phyloP scores from a whole-genome alignment of 2,329 filamentous ascomycete genomes.

The Microsporum audouinii region DNA sequence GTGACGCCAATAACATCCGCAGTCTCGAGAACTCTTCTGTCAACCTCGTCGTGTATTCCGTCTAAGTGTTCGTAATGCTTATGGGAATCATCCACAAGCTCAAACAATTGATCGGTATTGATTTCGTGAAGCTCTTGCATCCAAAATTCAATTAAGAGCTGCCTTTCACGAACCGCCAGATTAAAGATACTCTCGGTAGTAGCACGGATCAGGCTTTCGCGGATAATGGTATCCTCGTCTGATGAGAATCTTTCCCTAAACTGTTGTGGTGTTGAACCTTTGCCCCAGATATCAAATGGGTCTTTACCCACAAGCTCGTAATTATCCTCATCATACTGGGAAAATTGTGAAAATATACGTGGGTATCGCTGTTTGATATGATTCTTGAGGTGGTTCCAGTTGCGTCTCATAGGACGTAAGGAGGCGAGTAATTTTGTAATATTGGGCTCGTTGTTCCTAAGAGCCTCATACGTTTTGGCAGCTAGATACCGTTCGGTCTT shows the following conservation, averaged over 20 bases:
- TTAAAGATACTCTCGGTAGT: not conserved
- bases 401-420: not conserved
- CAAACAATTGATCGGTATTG: not conserved
- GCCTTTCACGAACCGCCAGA: not conserved
- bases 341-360: conserved; percentile 13
- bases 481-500: not conserved
- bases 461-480: not conserved
- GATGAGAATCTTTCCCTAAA: not conserved
- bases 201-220: not conserved
- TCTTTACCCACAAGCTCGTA: not conserved
- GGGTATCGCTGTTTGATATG: not conserved
- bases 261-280: not conserved
- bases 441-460: not conserved
- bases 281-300: not conserved
- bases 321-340: not conserved
- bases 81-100: not conserved
- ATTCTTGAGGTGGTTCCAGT: not conserved
- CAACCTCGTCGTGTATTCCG: conserved; percentile 22
- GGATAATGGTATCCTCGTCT: not conserved
- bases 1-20: conserved; percentile 59
- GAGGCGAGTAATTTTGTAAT: not conserved
- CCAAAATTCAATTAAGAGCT: not conserved
- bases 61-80: not conserved
- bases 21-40: conserved; percentile 35
- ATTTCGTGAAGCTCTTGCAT: not conserved